Percentiles rank a stretch among this genome's conserved stretches.
Conservation (phyloP, 208 protist genomes). For the Acanthamoeba culbertsoni region DNA sequence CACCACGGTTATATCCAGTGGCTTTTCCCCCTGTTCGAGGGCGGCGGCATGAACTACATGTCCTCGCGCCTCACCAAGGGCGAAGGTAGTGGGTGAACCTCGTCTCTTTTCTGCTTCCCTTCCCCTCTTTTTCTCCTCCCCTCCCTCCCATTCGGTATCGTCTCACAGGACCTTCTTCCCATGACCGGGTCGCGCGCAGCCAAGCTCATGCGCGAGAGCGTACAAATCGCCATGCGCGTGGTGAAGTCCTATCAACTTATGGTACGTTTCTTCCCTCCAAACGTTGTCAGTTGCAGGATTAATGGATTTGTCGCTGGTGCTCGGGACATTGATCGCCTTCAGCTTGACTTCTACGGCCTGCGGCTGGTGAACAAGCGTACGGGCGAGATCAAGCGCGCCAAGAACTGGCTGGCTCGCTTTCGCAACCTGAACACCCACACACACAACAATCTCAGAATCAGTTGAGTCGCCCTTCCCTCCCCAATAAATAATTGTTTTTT, state of each 20-base stretch:
- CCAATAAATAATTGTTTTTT: too few species aligned
- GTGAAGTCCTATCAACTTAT: slow-evolving; percentile 43
- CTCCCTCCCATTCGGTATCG: not conserved
- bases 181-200: not conserved
- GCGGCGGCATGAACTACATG: not conserved
- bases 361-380: slow-evolving; percentile 5
- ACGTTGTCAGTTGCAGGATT: not conserved
- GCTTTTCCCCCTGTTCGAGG: slow-evolving; percentile 40
- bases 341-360: slow-evolving; percentile 26
- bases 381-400: not conserved
- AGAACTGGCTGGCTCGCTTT: not conserved
- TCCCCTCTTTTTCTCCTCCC: not conserved
- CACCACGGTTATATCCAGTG: slow-evolving; percentile 34
- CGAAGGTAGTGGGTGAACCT: too few species aligned
- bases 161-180: not conserved
- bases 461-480: not conserved
- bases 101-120: too few species aligned
- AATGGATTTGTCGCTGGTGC: not conserved
- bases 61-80: not conserved
- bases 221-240: slow-evolving; percentile 1
- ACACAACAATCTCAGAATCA: slow-evolving; percentile 32
- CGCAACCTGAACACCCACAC: not conserved
- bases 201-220: slow-evolving; percentile 33
- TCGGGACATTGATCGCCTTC: not conserved
- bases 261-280: not conserved